These are phyloP conservation scores for Pythium aquatile DNA, from an alignment of 352 stramenopile genomes.

Conservation along the genomic window DNA sequence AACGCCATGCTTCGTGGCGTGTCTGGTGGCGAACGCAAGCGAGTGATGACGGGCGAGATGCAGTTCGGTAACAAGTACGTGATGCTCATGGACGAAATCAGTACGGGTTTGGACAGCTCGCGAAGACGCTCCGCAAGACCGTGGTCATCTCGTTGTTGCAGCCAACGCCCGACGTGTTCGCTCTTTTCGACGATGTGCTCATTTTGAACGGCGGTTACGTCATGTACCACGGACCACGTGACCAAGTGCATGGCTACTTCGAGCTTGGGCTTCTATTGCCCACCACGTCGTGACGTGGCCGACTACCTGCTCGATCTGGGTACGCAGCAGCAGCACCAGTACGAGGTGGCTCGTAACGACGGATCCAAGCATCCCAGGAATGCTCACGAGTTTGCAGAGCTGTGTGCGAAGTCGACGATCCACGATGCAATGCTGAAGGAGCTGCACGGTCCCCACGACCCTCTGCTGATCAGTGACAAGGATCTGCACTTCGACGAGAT, in stretches of 20 bases:
- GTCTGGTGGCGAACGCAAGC: slow-evolving; percentile 71
- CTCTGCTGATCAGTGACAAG: slow-evolving; percentile 78
- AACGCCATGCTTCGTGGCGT: slow-evolving; percentile 63
- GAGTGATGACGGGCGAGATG: slow-evolving; percentile 74
- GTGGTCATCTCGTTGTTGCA: slow-evolving; percentile 83
- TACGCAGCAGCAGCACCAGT: slow-evolving; percentile 24
- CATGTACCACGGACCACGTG: slow-evolving; percentile 81
- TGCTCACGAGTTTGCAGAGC: slow-evolving; percentile 23
- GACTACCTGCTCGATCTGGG: slow-evolving; percentile 87
- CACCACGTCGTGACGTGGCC: slow-evolving; percentile 72
- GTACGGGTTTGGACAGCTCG: slow-evolving; percentile 62
- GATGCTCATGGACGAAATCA: slow-evolving; percentile 84
- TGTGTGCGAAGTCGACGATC: slow-evolving; percentile 24
- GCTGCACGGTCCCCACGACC: slow-evolving; percentile 84
- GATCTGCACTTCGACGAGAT: slow-evolving; percentile 25
- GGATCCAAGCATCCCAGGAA: slow-evolving; percentile 5
- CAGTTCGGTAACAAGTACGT: slow-evolving; percentile 81
- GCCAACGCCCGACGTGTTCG: slow-evolving; percentile 91
- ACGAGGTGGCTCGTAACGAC: slow-evolving; percentile 7
- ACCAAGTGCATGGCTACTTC: slow-evolving; percentile 77
- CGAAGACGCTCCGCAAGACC: slow-evolving; percentile 59
- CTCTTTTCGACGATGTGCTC: slow-evolving; percentile 92
- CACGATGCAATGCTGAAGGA: slow-evolving; percentile 53
- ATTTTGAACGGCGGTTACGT: slow-evolving; percentile 90
- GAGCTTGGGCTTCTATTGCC: slow-evolving; percentile 59